Evolutionary conservation across 768 basidiomycete genomes (phyloP).

Genomic region (Termitomyces heimii): DNA sequence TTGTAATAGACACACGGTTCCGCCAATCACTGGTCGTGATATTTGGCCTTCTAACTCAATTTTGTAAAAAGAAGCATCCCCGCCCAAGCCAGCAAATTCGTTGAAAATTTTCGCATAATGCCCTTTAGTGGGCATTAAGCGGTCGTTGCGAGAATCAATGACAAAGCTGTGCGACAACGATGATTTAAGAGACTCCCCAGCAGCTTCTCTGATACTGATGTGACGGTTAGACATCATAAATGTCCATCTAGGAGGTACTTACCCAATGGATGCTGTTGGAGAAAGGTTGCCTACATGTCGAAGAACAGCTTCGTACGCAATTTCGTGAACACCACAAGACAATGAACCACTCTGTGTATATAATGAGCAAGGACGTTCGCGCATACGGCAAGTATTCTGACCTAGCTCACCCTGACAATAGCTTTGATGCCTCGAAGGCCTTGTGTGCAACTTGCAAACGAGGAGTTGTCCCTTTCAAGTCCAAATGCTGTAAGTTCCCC

Average conservation of each 20-base stretch:
- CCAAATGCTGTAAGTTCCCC: constrained; percentile 71
- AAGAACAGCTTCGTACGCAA: constrained; percentile 79
- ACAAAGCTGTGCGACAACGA: constrained; percentile 74
- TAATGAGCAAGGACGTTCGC: constrained; percentile 15
- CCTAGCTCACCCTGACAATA: constrained; percentile 70
- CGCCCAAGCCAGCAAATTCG: constrained; percentile 77
- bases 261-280: constrained; percentile 82
- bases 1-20: constrained; percentile 41
- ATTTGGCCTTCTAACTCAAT: constrained; percentile 59
- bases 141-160: constrained; percentile 72
- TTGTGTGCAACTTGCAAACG: constrained; percentile 69
- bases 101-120: constrained; percentile 55
- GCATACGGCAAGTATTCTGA: constrained; percentile 26
- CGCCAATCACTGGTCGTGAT: constrained; percentile 50
- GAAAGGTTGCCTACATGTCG: constrained; percentile 69
- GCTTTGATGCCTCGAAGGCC: constrained; percentile 59
- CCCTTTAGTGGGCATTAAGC: constrained; percentile 57
- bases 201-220: constrained; percentile 74
- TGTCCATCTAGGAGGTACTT: constrained; percentile 10
- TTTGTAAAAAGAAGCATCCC: constrained; percentile 75
- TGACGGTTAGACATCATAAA: not conserved
- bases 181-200: constrained; percentile 78
- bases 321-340: constrained; percentile 55
- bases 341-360: constrained; percentile 29
- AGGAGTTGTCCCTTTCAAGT: constrained; percentile 73